Conservation (phyloP, 331 rosid species). For the Spiraea crenata region DNA sequence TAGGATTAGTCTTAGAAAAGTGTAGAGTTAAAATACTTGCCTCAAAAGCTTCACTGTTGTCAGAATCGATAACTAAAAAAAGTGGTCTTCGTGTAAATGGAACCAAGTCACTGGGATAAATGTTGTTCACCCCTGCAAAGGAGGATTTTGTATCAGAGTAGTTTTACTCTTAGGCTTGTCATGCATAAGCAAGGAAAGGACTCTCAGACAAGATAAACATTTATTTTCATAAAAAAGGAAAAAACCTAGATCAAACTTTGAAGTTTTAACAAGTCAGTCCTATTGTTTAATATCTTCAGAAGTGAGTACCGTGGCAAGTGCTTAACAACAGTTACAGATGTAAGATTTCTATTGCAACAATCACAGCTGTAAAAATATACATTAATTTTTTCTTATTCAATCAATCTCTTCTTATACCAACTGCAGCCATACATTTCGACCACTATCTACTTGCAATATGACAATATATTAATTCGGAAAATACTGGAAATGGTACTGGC, state of each 20-base stretch:
- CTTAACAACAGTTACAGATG: neutral
- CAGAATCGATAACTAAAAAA: slow-evolving; percentile 77
- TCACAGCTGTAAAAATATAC: neutral
- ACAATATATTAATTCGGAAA: neutral
- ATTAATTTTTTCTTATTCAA: neutral
- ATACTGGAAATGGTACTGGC: neutral
- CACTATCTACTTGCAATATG: neutral
- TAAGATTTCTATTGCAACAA: neutral
- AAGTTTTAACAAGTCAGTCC: neutral
- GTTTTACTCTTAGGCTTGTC: neutral
- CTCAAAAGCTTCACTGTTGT: slow-evolving; percentile 82
- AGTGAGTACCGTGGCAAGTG: neutral
- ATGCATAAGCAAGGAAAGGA: neutral
- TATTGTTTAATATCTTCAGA: neutral
- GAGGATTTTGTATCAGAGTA: slow-evolving; percentile 19
- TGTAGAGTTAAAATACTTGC: slow-evolving; percentile 42
- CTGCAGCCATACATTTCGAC: neutral
- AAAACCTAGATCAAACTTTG: neutral
- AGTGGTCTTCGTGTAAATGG: slow-evolving; percentile 96
- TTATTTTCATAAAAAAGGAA: no score
- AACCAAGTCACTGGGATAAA: slow-evolving; percentile 78
- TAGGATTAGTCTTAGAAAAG: neutral
- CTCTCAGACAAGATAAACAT: neutral
- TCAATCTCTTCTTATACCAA: neutral
- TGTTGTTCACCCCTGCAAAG: slow-evolving; percentile 76